These are phyloP conservation scores for Kwoniella pini DNA, from an alignment of 768 basidiomycete species.

Conservation along the genomic window DNA sequence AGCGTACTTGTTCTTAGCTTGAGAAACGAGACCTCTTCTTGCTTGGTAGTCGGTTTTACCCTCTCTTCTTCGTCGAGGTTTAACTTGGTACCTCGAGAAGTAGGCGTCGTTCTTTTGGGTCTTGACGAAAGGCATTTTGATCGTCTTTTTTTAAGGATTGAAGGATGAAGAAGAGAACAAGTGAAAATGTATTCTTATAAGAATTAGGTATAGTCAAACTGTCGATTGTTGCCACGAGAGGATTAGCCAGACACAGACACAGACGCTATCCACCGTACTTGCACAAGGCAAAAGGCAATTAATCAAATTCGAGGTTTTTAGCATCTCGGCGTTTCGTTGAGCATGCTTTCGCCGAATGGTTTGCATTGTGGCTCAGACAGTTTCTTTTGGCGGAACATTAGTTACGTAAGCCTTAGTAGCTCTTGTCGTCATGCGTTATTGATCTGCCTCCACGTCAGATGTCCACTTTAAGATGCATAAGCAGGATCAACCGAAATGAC, in stretches of 20 bases:
- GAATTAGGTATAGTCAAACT: background rate
- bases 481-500: background rate
- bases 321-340: constrained; percentile 13
- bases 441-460: constrained; percentile 22
- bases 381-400: background rate
- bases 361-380: background rate
- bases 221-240: constrained; percentile 16
- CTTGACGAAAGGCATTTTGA: constrained; percentile 86
- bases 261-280: background rate
- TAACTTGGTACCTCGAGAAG: constrained; percentile 83
- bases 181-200: background rate
- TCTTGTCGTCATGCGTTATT: too few species aligned
- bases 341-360: background rate
- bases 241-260: background rate
- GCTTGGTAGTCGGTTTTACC: constrained; percentile 99
- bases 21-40: constrained; percentile 91
- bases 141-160: constrained; percentile 31
- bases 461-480: constrained; percentile 8
- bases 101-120: constrained; percentile 93
- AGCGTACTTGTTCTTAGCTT: constrained; percentile 99
- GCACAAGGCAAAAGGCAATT: background rate
- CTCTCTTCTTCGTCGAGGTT: constrained; percentile 95
- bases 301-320: background rate
- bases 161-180: constrained; percentile 15
- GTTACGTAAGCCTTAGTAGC: constrained; percentile 1